Base-by-base conservation (phyloP, 805 yeast genomes). In the Sugiyamaella lignohabitans region DNA sequence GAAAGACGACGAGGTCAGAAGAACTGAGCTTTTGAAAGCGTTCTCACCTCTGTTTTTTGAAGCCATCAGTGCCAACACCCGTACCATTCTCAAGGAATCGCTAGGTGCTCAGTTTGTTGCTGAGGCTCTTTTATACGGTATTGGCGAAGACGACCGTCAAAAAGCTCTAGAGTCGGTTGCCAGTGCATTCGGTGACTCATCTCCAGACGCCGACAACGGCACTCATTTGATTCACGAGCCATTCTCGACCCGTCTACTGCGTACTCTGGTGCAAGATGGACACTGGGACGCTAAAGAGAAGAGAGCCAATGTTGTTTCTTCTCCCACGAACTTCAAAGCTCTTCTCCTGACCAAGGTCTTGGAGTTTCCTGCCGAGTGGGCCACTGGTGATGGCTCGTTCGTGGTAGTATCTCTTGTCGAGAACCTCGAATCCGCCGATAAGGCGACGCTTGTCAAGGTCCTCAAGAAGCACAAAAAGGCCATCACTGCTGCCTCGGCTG, bases 31-130 rank as follows among this genome's bases (percentile, higher is more conserved):
- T 42, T 67, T 80, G 40, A 69, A 72, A 43, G 75, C 71, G 46
- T 84, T 87, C 54, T 66, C 82, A 35, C 93, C 95, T 16, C 58
- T 75, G 40, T 71, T 88, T 49, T 76, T 83, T 58, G 68, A 75
- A 43, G 67, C 78, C 20, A 67, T 88, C 17, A 63, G 69, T 22
- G 72, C 74, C 36, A 64, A 76, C 43, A 69, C 79, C n/a, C 61
- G 67, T 23, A 75, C 70, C 20, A 66, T 85, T 2, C 68, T 87
- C 47, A 65, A 68, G n/a, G 83, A 80, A 51, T 84, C 83, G 59
- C 66, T 89, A 49, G 95, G 95, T 24, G 75, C 93, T 36, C 98
- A 91, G 67, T 82, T 86, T 55, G 70, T 85, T 45, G 73, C 82
- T 38, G 98, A 91, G 68, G 71, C 86, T 22, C 66, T 87, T 46